A percentile compares a stretch with the other conserved stretches of the same genome.
phyloP scores from a whole-genome alignment of 2,329 filamentous ascomycete genomes.

The Beauveria sp. region DNA sequence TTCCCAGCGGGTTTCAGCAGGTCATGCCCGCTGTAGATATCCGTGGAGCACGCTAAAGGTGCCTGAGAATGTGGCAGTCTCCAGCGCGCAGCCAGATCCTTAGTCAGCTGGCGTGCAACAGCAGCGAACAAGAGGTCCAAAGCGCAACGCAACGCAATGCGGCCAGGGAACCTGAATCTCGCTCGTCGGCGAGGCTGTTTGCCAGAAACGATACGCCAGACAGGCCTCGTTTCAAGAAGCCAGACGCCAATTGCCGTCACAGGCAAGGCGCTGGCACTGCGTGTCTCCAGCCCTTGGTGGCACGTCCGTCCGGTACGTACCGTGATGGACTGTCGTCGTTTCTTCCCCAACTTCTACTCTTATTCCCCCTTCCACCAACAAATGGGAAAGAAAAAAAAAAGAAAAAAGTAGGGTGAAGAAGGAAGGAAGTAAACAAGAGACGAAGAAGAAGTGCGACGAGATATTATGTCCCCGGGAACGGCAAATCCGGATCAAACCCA shows the following conservation, averaged over 20 bases:
- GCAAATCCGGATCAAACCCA: constrained; percentile 3
- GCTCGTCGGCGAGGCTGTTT: background rate
- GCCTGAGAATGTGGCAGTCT: background rate
- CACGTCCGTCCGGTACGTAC: background rate
- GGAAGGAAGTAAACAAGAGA: background rate
- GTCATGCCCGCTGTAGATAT: background rate
- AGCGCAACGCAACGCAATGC: no score
- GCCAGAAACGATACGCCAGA: background rate
- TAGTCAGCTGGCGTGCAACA: constrained; percentile 2
- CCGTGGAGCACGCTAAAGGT: background rate
- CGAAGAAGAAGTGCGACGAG: constrained; percentile 1
- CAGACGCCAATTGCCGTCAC: background rate
- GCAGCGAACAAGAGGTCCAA: background rate
- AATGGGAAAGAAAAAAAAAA: constrained; percentile 7
- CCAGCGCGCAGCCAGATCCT: background rate
- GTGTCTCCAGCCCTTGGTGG: no score
- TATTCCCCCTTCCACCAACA: constrained; percentile 4
- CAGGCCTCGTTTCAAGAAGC: background rate
- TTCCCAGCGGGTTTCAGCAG: background rate
- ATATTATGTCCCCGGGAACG: background rate
- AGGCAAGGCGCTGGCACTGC: background rate
- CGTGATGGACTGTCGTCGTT: background rate
- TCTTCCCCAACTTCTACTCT: background rate
- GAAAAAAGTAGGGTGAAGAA: background rate
- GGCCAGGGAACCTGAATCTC: background rate